Base-by-base conservation (phyloP, 1,284 basidiomycete species). In the Sporisorium graminicola region DNA sequence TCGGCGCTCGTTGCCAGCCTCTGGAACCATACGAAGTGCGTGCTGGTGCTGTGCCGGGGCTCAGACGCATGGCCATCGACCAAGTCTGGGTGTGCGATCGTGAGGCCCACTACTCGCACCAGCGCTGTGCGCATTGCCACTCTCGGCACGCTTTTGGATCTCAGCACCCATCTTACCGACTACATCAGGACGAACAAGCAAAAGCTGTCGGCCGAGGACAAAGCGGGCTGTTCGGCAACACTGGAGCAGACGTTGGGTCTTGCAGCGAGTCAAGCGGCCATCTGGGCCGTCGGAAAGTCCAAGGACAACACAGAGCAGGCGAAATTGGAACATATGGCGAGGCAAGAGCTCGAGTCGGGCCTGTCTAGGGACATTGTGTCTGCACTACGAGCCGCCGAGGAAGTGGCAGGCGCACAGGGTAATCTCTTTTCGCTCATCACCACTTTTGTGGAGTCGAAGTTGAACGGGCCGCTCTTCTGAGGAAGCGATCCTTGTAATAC, bases 31-130 rank as follows among this genome's bases (percentile, higher is more conserved):
- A 93, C 92, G 73, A 88, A 89, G 22, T 91, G 91, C 0, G 92
- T 93, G 79, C 87, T 86, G 5, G 90, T 93, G 7, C 87, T 97
- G 54, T 86, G 90, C 52, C 89, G 88, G 43, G 90, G 91, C 26
- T 88, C 90, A 54, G 90, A 91, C 40, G 91, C 92, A 55, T 93
- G 92, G 91, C 89, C 90, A 7, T 74, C 89, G 14, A 88, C 90
- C 20, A 89, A 91, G 60, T 91, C 91, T 2, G 87, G 93, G 31
- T 88, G 56, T 35, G 72, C 71, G 18, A 49, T 77, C 46, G 46
- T 59, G 52, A 43, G 58, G 8, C 79, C 76, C 13, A 76, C 77
- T 24, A 70, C 82, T 3, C 72, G 82, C 31, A 82, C 77, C 2
- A 64, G 69, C 20, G 72, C 82, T 2, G 60, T 61, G 6, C 61